Evolutionary conservation across 164 flowering plant species (phyloP).

Genomic region (Protea cynaroides): DNA sequence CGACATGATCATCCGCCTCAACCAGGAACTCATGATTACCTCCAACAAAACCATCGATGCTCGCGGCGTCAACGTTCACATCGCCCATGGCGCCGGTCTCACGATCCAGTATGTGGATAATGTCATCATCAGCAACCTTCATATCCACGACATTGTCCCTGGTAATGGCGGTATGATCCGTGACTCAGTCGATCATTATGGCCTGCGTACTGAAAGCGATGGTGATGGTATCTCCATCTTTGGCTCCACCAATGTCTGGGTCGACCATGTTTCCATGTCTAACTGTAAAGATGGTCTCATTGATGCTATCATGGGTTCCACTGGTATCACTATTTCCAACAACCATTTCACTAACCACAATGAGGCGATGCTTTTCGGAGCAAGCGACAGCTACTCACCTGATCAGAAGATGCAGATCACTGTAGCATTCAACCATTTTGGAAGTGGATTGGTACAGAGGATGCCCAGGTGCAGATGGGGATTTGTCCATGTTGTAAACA

Average conservation of each 20-base stretch:
- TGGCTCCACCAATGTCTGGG: conserved; percentile 57
- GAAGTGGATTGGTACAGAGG: conserved; percentile 69
- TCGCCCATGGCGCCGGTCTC: conserved; percentile 58
- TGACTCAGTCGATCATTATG: conserved; percentile 49
- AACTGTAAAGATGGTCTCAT: conserved; percentile 60
- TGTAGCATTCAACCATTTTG: conserved; percentile 82
- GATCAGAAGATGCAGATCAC: conserved; percentile 71
- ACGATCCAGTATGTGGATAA: conserved; percentile 58
- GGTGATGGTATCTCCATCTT: conserved; percentile 69
- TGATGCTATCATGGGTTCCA: conserved; percentile 63
- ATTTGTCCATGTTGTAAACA: conserved; percentile 78
- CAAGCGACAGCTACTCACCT: conserved; percentile 25
- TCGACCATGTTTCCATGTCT: conserved; percentile 61
- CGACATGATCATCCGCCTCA: conserved; percentile 49
- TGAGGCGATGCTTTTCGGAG: conserved; percentile 77
- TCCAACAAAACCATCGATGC: conserved; percentile 34
- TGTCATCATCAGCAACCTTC: conserved; percentile 65
- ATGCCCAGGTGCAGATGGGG: conserved; percentile 91
- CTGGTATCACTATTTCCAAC: conserved; percentile 81
- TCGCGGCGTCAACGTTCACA: conserved; percentile 41
- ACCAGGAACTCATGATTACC: conserved; percentile 35
- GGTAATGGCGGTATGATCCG: conserved; percentile 55
- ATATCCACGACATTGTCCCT: conserved; percentile 46
- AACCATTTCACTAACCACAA: conserved; percentile 69
- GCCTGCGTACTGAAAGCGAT: conserved; percentile 52